Conservation (phyloP, 148 eudicot species). For the Camellia lanceoleosa region DNA sequence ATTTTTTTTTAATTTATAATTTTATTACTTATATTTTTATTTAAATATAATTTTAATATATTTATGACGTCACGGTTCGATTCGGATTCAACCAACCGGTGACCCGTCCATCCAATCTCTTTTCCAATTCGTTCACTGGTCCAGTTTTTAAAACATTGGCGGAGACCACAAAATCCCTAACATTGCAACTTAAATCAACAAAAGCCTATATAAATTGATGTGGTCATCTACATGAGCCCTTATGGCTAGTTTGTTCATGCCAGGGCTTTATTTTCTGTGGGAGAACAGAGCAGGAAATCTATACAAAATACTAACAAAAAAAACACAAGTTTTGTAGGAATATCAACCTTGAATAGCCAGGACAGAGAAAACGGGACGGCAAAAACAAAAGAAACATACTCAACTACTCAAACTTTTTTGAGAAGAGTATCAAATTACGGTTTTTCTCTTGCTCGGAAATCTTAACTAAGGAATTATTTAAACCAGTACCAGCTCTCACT, state of each 20-base stretch:
- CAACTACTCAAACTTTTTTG: background rate
- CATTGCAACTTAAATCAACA: background rate
- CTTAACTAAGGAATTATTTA: background rate
- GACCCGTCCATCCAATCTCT: too few species aligned
- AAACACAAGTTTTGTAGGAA: background rate
- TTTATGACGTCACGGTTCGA: too few species aligned
- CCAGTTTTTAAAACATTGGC: background rate
- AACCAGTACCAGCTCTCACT: background rate
- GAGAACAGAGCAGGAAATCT: background rate
- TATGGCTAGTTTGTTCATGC: background rate
- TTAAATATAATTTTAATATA: too few species aligned
- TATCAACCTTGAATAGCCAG: background rate
- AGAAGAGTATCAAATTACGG: background rate
- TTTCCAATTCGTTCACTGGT: too few species aligned
- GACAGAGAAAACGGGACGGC: background rate
- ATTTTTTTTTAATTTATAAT: too few species aligned
- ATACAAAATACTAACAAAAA: background rate
- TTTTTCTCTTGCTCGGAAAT: background rate
- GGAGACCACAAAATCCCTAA: background rate
- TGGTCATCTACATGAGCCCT: background rate
- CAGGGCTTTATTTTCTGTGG: background rate
- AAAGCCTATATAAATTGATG: background rate
- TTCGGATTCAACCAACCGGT: too few species aligned
- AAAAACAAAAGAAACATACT: conserved; percentile 7
- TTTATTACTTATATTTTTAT: too few species aligned